phyloP scores from a whole-genome alignment of 2,329 filamentous ascomycete species.

The Xylaria sp. region DNA sequence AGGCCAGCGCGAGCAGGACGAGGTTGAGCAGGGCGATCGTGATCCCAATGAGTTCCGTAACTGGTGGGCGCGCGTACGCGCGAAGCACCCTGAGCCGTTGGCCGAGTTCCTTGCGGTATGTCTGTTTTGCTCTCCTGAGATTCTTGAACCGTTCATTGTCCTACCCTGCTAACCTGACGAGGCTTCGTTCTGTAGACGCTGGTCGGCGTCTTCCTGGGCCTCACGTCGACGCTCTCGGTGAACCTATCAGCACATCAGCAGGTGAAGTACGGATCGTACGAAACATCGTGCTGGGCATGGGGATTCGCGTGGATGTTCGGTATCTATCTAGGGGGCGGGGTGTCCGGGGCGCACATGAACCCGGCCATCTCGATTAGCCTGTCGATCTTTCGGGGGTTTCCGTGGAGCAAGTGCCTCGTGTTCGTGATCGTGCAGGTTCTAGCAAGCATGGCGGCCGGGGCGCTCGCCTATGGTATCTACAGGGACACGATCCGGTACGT shows the following conservation, averaged over 20 bases:
- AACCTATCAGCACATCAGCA: conserved; percentile 31
- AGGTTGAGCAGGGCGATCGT: conserved; percentile 22
- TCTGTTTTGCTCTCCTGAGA: not conserved
- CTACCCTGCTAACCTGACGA: conserved; percentile 4
- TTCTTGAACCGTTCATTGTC: not conserved
- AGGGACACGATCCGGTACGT: conserved; percentile 36
- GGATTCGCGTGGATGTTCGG: conserved; percentile 38
- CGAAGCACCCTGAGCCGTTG: conserved; percentile 33
- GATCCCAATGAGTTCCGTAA: conserved; percentile 32
- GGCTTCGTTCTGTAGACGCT: conserved; percentile 30
- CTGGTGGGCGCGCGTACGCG: conserved; percentile 35
- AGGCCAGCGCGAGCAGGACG: conserved; percentile 25
- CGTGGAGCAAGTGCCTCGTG: conserved; percentile 37
- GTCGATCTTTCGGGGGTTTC: conserved; percentile 42
- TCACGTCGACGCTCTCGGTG: conserved; percentile 33
- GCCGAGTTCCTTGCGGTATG: conserved; percentile 34
- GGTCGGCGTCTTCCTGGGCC: conserved; percentile 32
- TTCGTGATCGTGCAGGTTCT: conserved; percentile 39
- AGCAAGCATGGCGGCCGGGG: conserved; percentile 35
- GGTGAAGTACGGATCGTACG: conserved; percentile 30
- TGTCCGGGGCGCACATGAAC: conserved; percentile 38
- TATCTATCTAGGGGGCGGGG: conserved; percentile 34
- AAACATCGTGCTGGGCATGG: conserved; percentile 37
- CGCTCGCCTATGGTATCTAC: conserved; percentile 37
- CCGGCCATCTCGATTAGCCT: conserved; percentile 42